Conservation (phyloP, 305 asterid species). For the Striga hermonthica region DNA sequence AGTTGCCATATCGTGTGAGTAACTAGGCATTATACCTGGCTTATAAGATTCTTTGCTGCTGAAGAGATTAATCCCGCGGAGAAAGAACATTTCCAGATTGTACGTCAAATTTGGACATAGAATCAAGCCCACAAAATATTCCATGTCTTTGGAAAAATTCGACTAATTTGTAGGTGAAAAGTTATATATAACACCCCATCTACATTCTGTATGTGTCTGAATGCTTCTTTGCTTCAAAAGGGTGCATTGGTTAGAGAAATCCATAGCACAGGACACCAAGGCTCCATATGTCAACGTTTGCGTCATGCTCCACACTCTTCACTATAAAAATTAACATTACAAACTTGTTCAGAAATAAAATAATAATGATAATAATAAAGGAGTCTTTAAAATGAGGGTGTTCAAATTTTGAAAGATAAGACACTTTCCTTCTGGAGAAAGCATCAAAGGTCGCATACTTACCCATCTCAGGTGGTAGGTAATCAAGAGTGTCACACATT, state of each 20-base stretch:
- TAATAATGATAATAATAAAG: too few relatives aligned
- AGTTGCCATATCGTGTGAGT: neutral
- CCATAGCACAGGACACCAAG: conserved; percentile 67
- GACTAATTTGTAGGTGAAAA: neutral
- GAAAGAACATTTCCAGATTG: too few relatives aligned
- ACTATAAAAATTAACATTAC: conserved; percentile 37
- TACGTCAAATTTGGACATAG: too few relatives aligned
- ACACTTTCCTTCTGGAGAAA: too few relatives aligned
- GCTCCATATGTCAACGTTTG: conserved; percentile 75
- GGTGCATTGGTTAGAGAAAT: conserved; percentile 72
- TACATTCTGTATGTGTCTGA: conserved; percentile 82
- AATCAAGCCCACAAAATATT: too few relatives aligned
- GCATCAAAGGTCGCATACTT: conserved; percentile 12
- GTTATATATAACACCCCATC: neutral
- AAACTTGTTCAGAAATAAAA: too few relatives aligned
- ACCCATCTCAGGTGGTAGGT: conserved; percentile 94
- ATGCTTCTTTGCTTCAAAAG: conserved; percentile 83
- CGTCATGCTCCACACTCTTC: conserved; percentile 80
- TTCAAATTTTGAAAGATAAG: too few relatives aligned
- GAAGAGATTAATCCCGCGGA: conserved; percentile 58
- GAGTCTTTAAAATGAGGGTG: too few relatives aligned
- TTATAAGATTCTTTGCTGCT: conserved; percentile 61
- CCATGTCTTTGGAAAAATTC: too few relatives aligned
- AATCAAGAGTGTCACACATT: conserved; percentile 86
- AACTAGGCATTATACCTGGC: conserved; percentile 40